These are phyloP conservation scores for Linnemannia zychae DNA, from an alignment of 192 early-diverging fungal genomes.

Conservation along the genomic window DNA sequence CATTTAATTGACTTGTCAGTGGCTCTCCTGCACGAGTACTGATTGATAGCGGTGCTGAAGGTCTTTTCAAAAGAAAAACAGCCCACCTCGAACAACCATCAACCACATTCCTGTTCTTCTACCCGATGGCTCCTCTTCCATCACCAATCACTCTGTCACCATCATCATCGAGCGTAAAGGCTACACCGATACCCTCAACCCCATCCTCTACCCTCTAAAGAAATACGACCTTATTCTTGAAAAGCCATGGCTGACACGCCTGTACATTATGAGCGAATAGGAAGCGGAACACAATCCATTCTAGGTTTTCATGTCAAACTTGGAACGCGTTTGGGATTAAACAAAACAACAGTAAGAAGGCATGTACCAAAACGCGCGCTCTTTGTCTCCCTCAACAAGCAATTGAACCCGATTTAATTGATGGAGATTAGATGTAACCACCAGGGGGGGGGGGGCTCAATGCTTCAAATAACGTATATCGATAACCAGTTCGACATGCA, in stretches of 20 bases:
- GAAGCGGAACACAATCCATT: too few species aligned
- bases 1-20: constrained; percentile 3
- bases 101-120: constrained; percentile 20
- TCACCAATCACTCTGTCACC: constrained; percentile 1
- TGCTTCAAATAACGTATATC: too few species aligned
- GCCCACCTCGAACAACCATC: background rate
- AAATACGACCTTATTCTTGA: constrained; percentile 18
- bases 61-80: constrained; percentile 19
- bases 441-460: too few species aligned
- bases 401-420: too few species aligned
- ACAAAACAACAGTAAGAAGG: too few species aligned
- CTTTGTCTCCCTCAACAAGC: too few species aligned
- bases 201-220: background rate
- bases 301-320: too few species aligned
- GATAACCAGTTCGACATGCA: too few species aligned
- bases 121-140: constrained; percentile 13
- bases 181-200: background rate
- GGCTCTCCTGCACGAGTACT: constrained; percentile 7
- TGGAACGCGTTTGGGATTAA: too few species aligned
- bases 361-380: too few species aligned
- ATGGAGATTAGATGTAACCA: too few species aligned
- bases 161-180: constrained; percentile 6
- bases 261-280: too few species aligned
- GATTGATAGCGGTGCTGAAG: constrained; percentile 22
- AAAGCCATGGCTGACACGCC: constrained; percentile 14